Evolutionary conservation across 352 stramenopile genomes (phyloP), one percentile per base, ranked within the genome.

Genomic region (Albugo candida): DNA sequence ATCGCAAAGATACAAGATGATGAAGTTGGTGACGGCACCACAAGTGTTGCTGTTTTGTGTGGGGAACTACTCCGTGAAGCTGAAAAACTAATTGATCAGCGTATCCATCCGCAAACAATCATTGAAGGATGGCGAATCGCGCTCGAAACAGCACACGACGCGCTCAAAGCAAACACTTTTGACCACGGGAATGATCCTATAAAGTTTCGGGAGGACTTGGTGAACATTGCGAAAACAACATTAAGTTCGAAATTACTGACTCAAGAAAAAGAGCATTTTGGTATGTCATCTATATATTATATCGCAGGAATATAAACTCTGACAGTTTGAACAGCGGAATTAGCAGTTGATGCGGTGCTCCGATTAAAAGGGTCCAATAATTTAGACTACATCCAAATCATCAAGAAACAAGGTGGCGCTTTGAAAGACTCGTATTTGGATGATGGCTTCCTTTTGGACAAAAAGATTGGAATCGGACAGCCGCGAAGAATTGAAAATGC

Each of bases 1-100:
- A 98, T 99, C 65, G 85, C 93, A 45, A 97, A 96, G 74, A 97
- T 95, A 10, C 92, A 97, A 67, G 95, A 99, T 70, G 92, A 98
- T 48, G 93, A 99, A 68, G 94, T 99, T 8, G 95, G 95, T 36
- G 95, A 99, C 65, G 95, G 95, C 43, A 99, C 96, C 21, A 99
- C 96, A 12, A 54, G 81, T 60, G 92, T 97, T 5, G 89, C 85
- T 11, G 92, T 98, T 37, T 76, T 99, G 34, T 96, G 88, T 53
- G 95, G 94, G 14, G 95, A 99, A 71, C 61, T 99, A 34, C 71
- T 99, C 56, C 78, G 93, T 52, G 84, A 98, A 60, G 94, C 94
- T 16, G 91, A 99, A 69, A 88, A 95, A 61, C 79, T 99, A 34
- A 88, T 98, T 45, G 67, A 94, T 50, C 73, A 96, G 70, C 70